A percentile compares a stretch with the other conserved stretches of the same genome.
These are phyloP conservation scores for Gnomoniopsis sp. DNA, from an alignment of 2,329 filamentous ascomycete genomes.

Conservation along the genomic window DNA sequence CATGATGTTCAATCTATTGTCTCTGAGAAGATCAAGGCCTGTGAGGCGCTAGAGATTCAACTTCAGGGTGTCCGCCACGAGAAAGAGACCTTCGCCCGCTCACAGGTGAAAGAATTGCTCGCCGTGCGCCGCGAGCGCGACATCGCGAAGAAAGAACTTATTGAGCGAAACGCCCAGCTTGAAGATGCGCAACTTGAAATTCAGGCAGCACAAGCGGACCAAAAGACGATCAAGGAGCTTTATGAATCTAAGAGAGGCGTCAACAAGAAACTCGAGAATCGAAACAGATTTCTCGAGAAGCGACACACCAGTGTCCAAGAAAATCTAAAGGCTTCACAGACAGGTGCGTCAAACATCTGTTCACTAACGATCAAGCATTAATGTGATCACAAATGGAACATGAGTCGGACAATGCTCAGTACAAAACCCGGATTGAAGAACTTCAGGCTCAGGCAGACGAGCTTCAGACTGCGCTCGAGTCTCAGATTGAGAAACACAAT, in stretches of 20 bases:
- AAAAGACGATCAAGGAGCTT: no score
- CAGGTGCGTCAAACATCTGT: background rate
- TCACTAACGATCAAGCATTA: background rate
- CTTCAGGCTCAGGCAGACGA: background rate
- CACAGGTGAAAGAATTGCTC: no score
- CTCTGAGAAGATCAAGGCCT: no score
- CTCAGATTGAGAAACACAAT: background rate
- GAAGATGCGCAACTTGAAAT: no score
- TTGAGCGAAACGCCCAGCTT: no score
- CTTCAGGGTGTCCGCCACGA: no score
- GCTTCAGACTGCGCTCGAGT: background rate
- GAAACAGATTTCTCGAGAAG: background rate
- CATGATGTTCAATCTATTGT: no score
- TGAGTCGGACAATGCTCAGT: background rate
- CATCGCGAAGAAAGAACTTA: no score
- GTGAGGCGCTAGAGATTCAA: no score
- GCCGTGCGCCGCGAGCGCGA: no score
- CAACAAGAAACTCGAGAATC: background rate
- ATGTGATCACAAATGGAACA: background rate
- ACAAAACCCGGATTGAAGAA: background rate
- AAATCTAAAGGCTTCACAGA: background rate
- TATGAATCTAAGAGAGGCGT: background rate
- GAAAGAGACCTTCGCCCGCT: no score
- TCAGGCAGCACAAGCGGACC: no score
- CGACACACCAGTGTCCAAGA: background rate